Evolutionary conservation across 2,329 filamentous ascomycete genomes (phyloP), one percentile per base, ranked within the genome.

Genomic region (Apiospora aurea): DNA sequence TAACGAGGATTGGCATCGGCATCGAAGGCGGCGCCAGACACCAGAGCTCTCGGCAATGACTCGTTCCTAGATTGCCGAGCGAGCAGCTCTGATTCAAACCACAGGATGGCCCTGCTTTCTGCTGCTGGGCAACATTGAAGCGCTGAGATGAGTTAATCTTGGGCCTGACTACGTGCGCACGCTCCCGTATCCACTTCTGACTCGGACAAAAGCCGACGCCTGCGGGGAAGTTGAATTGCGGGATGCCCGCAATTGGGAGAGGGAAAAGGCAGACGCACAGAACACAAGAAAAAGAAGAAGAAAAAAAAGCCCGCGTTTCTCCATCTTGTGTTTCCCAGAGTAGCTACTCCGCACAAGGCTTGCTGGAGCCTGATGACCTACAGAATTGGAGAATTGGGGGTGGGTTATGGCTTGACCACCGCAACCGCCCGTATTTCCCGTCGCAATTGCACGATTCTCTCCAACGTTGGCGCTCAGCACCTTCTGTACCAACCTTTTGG

Each of bases 341-440:
- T 38, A 64, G 57, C 57, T 64, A 64, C 57, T 64, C 57, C 57
- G 57, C 57, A 64, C 57, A 41, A 64, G 57, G 34, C 53, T 38
- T 61, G 53, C 53, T 38, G 53, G 53, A 61, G 53, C 53, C 53
- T 57, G 26, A 57, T 57, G 51, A 34, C 51, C 53, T 61, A 16
- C 29, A 41, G 57, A 64, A 18, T 64, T 64, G 57, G 57, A 41
- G 34, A 64, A 64, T 64, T 41, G 57, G 57, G 34, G 57, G 57
- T 64, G 57, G 57, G 57, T 41, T 41, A 14, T 64, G 29, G 34
- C 34, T n/a, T 41, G 34, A 64, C 29, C 26, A 26, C 34, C 34
- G 34, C 41, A 5, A 10, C 18, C 57, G 57, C 57, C 53, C 18
- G 57, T 13, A 64, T 41, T 8, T 10, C 18, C 34, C 2, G 21